These are phyloP conservation scores for Arthrobotrys iridis DNA, from an alignment of 2,329 filamentous ascomycete genomes.

Conservation along the genomic window DNA sequence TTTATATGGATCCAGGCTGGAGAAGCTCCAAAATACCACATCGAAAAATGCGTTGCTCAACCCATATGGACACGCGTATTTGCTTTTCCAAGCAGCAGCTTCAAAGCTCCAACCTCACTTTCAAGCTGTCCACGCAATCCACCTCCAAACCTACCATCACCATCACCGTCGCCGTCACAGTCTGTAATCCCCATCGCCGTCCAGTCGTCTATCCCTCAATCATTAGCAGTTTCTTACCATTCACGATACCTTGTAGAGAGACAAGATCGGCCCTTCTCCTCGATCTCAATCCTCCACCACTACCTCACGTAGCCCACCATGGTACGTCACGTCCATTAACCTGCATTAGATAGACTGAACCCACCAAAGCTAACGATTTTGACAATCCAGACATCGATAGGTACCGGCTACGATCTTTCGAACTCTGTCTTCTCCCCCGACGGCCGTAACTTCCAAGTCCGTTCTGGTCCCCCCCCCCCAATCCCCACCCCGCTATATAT, in stretches of 20 bases:
- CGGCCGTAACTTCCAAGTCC: slow-evolving; percentile 96
- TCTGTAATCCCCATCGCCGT: slow-evolving; percentile 10
- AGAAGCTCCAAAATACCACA: slow-evolving; percentile 42
- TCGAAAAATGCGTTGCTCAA: slow-evolving; percentile 31
- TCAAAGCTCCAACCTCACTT: slow-evolving; percentile 50
- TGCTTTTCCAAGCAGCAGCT: slow-evolving; percentile 44
- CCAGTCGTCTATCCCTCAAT: background rate
- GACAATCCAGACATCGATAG: slow-evolving; percentile 88
- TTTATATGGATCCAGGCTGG: too few species aligned
- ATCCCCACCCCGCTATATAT: background rate
- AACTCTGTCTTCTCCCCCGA: slow-evolving; percentile 99
- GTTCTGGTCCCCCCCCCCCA: slow-evolving; percentile 10
- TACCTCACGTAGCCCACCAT: slow-evolving; percentile 31
- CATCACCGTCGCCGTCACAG: slow-evolving; percentile 7
- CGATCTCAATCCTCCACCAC: background rate
- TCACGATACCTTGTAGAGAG: background rate
- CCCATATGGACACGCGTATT: slow-evolving; percentile 45
- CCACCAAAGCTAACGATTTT: slow-evolving; percentile 2
- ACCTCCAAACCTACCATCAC: background rate
- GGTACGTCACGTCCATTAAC: slow-evolving; percentile 42
- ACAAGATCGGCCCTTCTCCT: background rate
- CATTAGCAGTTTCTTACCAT: background rate
- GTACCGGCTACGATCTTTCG: slow-evolving; percentile 97
- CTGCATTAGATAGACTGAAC: too few species aligned
- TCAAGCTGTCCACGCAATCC: slow-evolving; percentile 53